phyloP scores from a whole-genome alignment of 2,329 filamentous ascomycete species.

The Botrytis paeoniae region DNA sequence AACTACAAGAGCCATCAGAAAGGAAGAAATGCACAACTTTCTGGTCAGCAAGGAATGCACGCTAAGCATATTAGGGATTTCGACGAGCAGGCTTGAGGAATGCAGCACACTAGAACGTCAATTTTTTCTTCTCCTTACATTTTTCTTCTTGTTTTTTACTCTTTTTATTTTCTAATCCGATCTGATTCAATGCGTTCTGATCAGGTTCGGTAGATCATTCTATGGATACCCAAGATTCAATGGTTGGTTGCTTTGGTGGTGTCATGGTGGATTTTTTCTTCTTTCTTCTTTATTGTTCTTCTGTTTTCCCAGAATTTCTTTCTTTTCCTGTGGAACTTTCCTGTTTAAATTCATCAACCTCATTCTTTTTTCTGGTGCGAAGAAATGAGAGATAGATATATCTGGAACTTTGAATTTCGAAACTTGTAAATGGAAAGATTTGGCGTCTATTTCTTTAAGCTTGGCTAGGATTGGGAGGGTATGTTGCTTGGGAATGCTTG shows the following conservation, averaged over 20 bases:
- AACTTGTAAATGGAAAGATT: not conserved
- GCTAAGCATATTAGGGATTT: constrained; percentile 16
- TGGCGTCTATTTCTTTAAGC: not conserved
- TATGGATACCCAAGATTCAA: not conserved
- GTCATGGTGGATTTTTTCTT: not conserved
- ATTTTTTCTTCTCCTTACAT: not conserved
- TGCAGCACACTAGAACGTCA: not conserved
- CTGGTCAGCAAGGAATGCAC: not conserved
- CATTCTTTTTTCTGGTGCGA: not conserved
- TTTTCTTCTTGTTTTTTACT: not conserved
- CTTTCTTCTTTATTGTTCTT: not conserved
- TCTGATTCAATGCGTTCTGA: not conserved
- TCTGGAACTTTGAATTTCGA: not conserved
- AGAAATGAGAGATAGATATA: not conserved
- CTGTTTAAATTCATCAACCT: not conserved
- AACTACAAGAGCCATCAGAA: not conserved
- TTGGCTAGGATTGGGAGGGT: not conserved
- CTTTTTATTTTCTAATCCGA: not conserved
- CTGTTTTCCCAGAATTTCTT: not conserved
- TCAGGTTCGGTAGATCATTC: not conserved
- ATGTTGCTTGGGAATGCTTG: not conserved
- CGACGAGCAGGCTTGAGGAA: not conserved
- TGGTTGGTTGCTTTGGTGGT: not conserved
- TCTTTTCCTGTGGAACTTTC: not conserved
- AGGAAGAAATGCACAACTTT: not conserved